phyloP scores from a whole-genome alignment of 768 basidiomycete genomes.

The Plicaturopsis crispa region DNA sequence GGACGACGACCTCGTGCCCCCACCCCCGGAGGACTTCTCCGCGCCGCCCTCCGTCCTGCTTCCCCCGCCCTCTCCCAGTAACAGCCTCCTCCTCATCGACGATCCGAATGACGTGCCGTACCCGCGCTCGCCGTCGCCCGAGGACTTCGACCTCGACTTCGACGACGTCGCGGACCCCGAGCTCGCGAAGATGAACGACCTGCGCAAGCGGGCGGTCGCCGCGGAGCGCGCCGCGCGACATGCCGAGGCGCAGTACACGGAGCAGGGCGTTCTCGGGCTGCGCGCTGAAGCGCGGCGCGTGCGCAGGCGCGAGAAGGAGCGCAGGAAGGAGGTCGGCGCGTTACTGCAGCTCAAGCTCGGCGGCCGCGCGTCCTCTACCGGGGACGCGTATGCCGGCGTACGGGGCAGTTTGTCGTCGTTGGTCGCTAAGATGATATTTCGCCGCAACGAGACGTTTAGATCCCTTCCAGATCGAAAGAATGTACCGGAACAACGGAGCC shows the following conservation, averaged over 20 bases:
- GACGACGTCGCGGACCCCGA: conserved; percentile 29
- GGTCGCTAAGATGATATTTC: conserved; percentile 40
- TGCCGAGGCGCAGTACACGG: conserved; percentile 20
- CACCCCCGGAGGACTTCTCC: not conserved
- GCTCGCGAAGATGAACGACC: conserved; percentile 28
- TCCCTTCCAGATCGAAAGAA: conserved; percentile 29
- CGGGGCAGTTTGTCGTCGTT: conserved; percentile 30
- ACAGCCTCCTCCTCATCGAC: conserved; percentile 33
- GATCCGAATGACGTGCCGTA: conserved; percentile 28
- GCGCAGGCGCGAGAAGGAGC: conserved; percentile 46
- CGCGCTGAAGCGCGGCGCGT: conserved; percentile 34
- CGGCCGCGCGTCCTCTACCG: conserved; percentile 11
- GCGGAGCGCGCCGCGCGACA: conserved; percentile 23
- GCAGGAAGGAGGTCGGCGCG: conserved; percentile 45
- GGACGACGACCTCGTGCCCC: conserved; percentile 33
- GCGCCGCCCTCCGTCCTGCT: conserved; percentile 1
- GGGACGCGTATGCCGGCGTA: conserved; percentile 11
- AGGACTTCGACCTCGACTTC: conserved; percentile 29
- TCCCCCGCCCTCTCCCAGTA: conserved; percentile 11
- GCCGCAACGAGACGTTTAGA: conserved; percentile 29
- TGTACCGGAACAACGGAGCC: conserved; percentile 11
- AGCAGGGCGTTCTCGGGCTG: conserved; percentile 28
- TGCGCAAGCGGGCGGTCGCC: conserved; percentile 28
- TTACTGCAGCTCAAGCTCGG: conserved; percentile 49
- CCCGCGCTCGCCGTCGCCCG: conserved; percentile 35